Base-by-base conservation (phyloP, 257 asterid genomes). In the Capsicum chinense region DNA sequence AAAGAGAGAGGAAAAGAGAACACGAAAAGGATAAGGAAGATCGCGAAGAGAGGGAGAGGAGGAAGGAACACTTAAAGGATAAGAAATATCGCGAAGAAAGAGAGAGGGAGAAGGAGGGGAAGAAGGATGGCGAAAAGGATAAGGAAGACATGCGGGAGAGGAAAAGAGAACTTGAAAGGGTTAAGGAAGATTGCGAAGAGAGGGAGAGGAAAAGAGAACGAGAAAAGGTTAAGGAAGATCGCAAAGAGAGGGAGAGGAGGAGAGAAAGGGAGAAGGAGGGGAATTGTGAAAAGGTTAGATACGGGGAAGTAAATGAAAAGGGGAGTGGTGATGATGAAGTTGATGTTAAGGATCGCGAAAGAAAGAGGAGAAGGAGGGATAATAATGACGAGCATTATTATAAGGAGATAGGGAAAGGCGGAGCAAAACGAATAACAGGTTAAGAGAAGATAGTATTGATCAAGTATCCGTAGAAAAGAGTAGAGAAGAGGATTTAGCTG, bases 361-460 rank as follows among this genome's bases (percentile, higher is more conserved):
- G 90, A 56, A 94, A 93, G 88, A 92, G 90, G 91, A 93, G 90
- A 83, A 91, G 89, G 91, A 91, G 80, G 35, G 67, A 68, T 58
- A 17, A 68, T 83, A 80, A 83, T 83, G 78, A 68, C 37, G 5
- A 52, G 12, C 69, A 62, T 78, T 63, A 78, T 33, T 90, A 87
- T 33, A 90, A 87, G 95, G 88, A 58, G 94, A 39, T 39, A 39
- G 50, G 8, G 97, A 93, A 81, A 57, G 74, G 56, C 88, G 87
- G 48, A 88, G 88, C 88, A 90, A 88, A 89, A 47, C 79, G 26
- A 78, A 48, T 69, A 83, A 87, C 60, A 74, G 42, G 85, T 87
- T 88, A 56, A 87, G 86, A 83, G 97, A 91, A 76, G 91, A 74
- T 42, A 88, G 87, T 82, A 89, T 84, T 54, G 91, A 90, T 79